Conservation (phyloP, 768 basidiomycete genomes). For the Filobasidium wieringae region DNA sequence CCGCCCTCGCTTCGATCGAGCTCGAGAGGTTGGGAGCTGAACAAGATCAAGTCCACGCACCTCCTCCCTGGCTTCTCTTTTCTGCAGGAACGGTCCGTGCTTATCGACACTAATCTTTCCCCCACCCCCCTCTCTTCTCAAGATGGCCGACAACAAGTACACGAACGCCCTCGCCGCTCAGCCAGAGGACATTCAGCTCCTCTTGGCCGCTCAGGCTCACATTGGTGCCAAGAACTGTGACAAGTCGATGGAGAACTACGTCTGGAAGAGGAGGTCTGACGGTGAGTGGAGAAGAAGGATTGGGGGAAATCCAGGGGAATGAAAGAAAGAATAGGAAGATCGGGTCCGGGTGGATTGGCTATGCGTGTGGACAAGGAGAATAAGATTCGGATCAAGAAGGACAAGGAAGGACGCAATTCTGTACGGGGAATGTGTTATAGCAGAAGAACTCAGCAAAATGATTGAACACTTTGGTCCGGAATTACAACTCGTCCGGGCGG, state of each 20-base stretch:
- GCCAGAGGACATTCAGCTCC: constrained; percentile 92
- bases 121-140: constrained; percentile 8
- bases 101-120: no score
- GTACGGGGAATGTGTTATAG: no score
- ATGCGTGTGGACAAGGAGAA: not conserved
- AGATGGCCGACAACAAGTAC: constrained; percentile 51
- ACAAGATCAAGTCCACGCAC: no score
- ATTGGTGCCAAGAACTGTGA: constrained; percentile 99
- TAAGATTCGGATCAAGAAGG: not conserved
- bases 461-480: no score
- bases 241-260: constrained; percentile 96
- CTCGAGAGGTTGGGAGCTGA: no score
- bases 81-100: no score
- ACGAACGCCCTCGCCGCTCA: constrained; percentile 85
- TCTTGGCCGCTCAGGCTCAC: constrained; percentile 90
- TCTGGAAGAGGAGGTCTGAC: constrained; percentile 91
- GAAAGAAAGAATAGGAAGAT: not conserved
- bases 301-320: no score
- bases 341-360: not conserved
- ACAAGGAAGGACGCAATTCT: no score
- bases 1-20: no score
- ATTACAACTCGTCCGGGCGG: no score
- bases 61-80: no score
- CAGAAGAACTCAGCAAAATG: no score
- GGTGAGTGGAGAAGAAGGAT: constrained; percentile 47